Evolutionary conservation across 371 early-diverging fungal genomes (phyloP).

Genomic region (Actinomortierella wolfii): DNA sequence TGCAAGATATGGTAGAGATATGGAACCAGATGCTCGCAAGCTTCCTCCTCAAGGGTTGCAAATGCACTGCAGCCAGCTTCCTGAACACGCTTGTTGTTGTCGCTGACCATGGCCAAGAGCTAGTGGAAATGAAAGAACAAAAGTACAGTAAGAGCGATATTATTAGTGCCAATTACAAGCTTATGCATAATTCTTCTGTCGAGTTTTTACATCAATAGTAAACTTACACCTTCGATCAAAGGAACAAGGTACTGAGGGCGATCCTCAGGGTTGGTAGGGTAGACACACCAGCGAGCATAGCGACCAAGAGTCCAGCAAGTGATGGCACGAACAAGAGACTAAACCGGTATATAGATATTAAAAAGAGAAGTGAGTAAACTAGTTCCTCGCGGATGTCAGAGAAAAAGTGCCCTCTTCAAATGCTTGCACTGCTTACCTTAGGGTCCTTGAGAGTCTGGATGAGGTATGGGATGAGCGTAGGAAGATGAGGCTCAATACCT

Average conservation of each 20-base stretch:
- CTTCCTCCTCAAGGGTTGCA: constrained; percentile 91
- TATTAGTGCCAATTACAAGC: no score
- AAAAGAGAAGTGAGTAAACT: constrained; percentile 12
- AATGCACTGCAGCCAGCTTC: constrained; percentile 95
- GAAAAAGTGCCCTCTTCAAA: background rate
- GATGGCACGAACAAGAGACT: constrained; percentile 94
- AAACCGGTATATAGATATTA: constrained; percentile 14
- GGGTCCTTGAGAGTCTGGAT: constrained; percentile 78
- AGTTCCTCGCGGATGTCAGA: no score
- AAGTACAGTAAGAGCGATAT: background rate
- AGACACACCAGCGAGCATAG: constrained; percentile 86
- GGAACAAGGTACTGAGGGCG: constrained; percentile 78
- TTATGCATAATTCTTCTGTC: no score
- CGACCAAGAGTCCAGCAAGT: constrained; percentile 97
- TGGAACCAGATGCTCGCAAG: constrained; percentile 76
- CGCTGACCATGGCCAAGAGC: constrained; percentile 78
- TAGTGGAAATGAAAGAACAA: constrained; percentile 10
- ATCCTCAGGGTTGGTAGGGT: constrained; percentile 64
- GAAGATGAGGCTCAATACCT: constrained; percentile 89
- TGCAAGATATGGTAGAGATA: constrained; percentile 83
- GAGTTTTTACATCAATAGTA: background rate
- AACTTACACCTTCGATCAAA: constrained; percentile 71
- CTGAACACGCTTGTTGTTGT: constrained; percentile 93
- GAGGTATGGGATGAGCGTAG: constrained; percentile 85
- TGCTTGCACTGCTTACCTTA: constrained; percentile 55